phyloP scores from a whole-genome alignment of 1,284 basidiomycete genomes.

The Rhodotorula mucilaginosa region DNA sequence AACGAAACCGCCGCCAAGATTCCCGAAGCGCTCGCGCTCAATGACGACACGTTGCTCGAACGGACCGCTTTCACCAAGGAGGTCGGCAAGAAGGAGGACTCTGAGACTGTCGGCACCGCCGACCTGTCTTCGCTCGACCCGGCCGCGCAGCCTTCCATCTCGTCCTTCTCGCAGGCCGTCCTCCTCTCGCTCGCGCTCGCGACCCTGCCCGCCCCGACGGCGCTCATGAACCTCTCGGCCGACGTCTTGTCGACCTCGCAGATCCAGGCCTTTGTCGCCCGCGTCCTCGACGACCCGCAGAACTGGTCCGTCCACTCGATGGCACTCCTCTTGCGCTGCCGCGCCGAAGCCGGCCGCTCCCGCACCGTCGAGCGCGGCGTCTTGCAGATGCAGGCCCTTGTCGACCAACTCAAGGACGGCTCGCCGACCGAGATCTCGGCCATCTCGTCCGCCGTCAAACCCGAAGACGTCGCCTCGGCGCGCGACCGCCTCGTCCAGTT shows the following conservation, averaged over 20 bases:
- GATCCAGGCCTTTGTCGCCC: slow-evolving; percentile 82
- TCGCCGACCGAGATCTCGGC: slow-evolving; percentile 59
- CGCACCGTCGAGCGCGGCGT: slow-evolving; percentile 86
- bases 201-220: slow-evolving; percentile 70
- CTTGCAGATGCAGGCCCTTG: slow-evolving; percentile 84
- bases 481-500: slow-evolving; percentile 72
- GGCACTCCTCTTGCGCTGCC: slow-evolving; percentile 82
- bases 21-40: slow-evolving; percentile 78
- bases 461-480: slow-evolving; percentile 38
- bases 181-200: slow-evolving; percentile 78
- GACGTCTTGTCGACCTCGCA: slow-evolving; percentile 82
- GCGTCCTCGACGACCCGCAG: slow-evolving; percentile 77
- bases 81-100: slow-evolving; percentile 44
- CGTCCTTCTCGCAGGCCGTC: slow-evolving; percentile 87
- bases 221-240: slow-evolving; percentile 36
- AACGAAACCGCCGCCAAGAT: slow-evolving; percentile 40
- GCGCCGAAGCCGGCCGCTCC: slow-evolving; percentile 78
- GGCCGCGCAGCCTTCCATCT: slow-evolving; percentile 74
- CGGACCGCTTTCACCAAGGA: slow-evolving; percentile 77
- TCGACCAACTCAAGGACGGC: slow-evolving; percentile 73
- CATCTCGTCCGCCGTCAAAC: slow-evolving; percentile 45
- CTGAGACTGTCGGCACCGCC: slow-evolving; percentile 47
- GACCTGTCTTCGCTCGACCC: slow-evolving; percentile 66
- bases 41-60: slow-evolving; percentile 96
- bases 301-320: slow-evolving; percentile 96